These are phyloP conservation scores for Pseudognaphalium luteoalbum DNA, from an alignment of 129 eudicot genomes.

Conservation along the genomic window DNA sequence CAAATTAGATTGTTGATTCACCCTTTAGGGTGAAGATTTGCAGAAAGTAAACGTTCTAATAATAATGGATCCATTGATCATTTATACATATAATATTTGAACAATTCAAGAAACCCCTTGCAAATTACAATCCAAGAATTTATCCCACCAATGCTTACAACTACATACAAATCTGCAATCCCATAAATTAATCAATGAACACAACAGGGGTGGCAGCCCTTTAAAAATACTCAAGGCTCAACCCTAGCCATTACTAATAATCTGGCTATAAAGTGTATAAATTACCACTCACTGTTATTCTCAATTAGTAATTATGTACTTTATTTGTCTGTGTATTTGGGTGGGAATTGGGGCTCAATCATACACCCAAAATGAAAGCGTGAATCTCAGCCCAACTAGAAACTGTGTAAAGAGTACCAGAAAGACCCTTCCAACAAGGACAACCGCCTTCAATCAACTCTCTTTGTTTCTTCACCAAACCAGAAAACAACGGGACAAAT, in stretches of 20 bases:
- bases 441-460: slow-evolving; percentile 39
- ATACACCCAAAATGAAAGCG: slow-evolving; percentile 53
- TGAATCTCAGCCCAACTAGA: slow-evolving; percentile 68
- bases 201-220: slow-evolving; percentile 13
- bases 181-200: neutral
- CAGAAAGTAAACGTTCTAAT: neutral
- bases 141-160: slow-evolving; percentile 14
- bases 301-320: slow-evolving; percentile 21
- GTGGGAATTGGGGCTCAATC: neutral
- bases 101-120: slow-evolving; percentile 28
- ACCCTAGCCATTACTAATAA: slow-evolving; percentile 44
- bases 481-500: slow-evolving; percentile 61
- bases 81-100: slow-evolving; percentile 7
- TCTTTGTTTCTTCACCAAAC: slow-evolving; percentile 55
- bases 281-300: slow-evolving; percentile 28
- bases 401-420: slow-evolving; percentile 56
- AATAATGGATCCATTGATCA: slow-evolving; percentile 20
- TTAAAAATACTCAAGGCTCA: slow-evolving; percentile 23
- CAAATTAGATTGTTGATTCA: neutral
- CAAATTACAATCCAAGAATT: slow-evolving; percentile 26
- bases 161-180: slow-evolving; percentile 26
- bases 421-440: slow-evolving; percentile 41
- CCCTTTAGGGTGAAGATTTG: neutral
- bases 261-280: slow-evolving; percentile 36
- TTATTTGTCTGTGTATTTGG: neutral